Evolutionary conservation across 2,329 filamentous ascomycete species (phyloP).

Genomic region (Exophiala viscosa): DNA sequence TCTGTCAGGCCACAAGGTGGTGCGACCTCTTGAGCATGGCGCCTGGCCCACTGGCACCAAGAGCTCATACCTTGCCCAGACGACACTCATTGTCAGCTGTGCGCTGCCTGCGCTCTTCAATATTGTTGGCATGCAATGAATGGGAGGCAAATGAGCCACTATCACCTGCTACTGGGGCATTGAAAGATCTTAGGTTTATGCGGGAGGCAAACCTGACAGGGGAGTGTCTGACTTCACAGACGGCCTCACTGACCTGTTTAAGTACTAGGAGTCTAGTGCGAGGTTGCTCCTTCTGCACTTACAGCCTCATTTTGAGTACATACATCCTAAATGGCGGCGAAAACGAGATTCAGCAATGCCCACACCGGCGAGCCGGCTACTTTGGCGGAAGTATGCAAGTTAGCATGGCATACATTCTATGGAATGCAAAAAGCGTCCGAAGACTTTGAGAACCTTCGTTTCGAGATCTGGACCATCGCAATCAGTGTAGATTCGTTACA

Average conservation of each 20-base stretch:
- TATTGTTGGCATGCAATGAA: no score
- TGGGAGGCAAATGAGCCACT: no score
- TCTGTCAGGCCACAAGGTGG: slow-evolving; percentile 19
- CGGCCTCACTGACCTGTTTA: no score
- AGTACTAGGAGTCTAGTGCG: no score
- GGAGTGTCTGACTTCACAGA: no score
- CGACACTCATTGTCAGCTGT: no score
- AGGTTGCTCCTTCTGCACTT: neutral
- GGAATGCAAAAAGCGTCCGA: slow-evolving; percentile 25
- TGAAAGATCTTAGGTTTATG: no score
- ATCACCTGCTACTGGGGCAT: no score
- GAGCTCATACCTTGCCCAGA: neutral
- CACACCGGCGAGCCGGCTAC: slow-evolving; percentile 5
- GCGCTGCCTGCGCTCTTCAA: no score
- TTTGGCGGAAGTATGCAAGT: slow-evolving; percentile 22
- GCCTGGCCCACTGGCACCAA: neutral
- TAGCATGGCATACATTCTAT: slow-evolving; percentile 25
- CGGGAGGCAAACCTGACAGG: no score
- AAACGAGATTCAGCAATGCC: slow-evolving; percentile 14
- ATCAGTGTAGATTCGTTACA: slow-evolving; percentile 24
- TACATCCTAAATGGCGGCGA: slow-evolving; percentile 9
- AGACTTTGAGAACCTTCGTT: slow-evolving; percentile 25
- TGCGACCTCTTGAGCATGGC: slow-evolving; percentile 5
- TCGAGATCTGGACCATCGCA: slow-evolving; percentile 25
- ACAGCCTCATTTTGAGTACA: neutral